Evolutionary conservation across 495 filamentous ascomycete genomes (phyloP).

Genomic region (Ascodesmis nigricans): DNA sequence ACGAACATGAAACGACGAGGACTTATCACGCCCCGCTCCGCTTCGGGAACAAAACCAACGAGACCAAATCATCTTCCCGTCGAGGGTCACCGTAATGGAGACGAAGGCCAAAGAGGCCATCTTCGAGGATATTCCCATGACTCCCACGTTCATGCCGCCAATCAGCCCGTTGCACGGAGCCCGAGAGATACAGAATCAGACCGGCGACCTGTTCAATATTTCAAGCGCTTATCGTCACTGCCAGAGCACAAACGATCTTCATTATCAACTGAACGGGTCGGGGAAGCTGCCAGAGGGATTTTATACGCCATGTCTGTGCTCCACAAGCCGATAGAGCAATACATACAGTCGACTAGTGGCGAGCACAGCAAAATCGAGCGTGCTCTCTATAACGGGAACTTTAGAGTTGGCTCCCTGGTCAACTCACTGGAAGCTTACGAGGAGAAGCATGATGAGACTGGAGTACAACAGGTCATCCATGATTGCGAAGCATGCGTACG

Average conservation of each 20-base stretch:
- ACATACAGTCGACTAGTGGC: conserved; percentile 11
- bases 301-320: conserved; percentile 43
- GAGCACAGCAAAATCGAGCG: conserved; percentile 16
- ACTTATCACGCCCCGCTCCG: conserved; percentile 2
- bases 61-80: conserved; percentile 11
- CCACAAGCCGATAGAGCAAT: conserved; percentile 20
- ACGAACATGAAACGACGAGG: conserved; percentile 1
- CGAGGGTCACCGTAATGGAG: conserved; percentile 51
- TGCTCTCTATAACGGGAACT: conserved; percentile 18
- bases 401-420: conserved; percentile 17
- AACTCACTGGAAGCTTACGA: conserved; percentile 17
- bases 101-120: conserved; percentile 31
- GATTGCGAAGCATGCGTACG: conserved; percentile 49
- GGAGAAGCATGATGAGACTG: conserved; percentile 17
- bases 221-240: conserved; percentile 59
- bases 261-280: conserved; percentile 36
- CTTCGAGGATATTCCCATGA: conserved; percentile 21
- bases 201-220: conserved; percentile 33
- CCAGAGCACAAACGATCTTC: conserved; percentile 56
- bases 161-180: conserved; percentile 10
- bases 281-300: conserved; percentile 69
- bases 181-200: conserved; percentile 24
- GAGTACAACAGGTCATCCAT: conserved; percentile 36
- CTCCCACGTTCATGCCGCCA: conserved; percentile 13
- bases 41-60: conserved; percentile 7